These are phyloP conservation scores for Nemophila menziesii DNA, from an alignment of 257 asterid species.

Conservation along the genomic window DNA sequence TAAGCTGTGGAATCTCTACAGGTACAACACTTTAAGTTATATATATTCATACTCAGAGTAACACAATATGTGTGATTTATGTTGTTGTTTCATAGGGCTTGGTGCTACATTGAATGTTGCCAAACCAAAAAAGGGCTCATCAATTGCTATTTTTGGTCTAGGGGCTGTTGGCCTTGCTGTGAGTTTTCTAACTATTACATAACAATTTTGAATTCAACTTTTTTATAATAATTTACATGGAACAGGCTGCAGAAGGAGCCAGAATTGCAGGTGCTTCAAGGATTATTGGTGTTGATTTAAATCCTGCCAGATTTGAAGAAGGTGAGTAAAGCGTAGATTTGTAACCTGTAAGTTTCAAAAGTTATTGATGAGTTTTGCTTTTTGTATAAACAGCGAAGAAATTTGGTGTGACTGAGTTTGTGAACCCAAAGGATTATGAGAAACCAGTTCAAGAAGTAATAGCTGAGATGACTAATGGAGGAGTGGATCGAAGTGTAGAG, in stretches of 20 bases:
- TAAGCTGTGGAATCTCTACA: conserved; percentile 78
- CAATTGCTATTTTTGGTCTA: conserved; percentile 1
- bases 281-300: background rate
- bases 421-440: background rate
- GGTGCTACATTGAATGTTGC: conserved; percentile 8
- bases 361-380: too few relatives aligned
- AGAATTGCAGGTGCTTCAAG: background rate
- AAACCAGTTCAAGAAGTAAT: background rate
- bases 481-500: background rate
- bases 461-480: background rate
- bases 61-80: too few relatives aligned
- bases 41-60: too few relatives aligned
- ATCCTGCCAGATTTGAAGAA: background rate
- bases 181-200: background rate
- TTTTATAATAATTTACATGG: background rate
- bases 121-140: background rate
- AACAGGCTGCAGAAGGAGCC: background rate
- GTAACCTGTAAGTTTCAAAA: too few relatives aligned
- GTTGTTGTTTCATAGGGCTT: conserved; percentile 3
- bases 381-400: background rate
- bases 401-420: background rate
- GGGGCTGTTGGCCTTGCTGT: conserved; percentile 9
- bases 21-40: too few relatives aligned
- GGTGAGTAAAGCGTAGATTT: too few relatives aligned
- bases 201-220: background rate